A percentile compares a stretch with the other conserved stretches of the same genome.
These are phyloP conservation scores for Pythium volutum DNA, from an alignment of 352 stramenopile species.

Conservation along the genomic window DNA sequence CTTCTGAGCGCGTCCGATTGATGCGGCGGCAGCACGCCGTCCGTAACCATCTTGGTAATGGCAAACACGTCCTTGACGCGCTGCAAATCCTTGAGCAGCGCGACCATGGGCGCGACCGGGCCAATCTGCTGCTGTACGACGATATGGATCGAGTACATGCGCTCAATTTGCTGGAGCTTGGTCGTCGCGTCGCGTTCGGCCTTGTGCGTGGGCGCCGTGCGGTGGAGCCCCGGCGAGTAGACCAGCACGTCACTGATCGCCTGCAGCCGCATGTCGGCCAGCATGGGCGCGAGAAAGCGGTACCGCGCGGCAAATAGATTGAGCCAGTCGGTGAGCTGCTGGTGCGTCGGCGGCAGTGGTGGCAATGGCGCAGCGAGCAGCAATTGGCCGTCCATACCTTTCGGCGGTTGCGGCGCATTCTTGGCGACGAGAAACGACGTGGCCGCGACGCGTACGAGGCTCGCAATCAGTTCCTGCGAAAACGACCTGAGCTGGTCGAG, in stretches of 20 bases:
- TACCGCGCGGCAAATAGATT: constrained; percentile 39
- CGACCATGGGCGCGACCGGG: constrained; percentile 21
- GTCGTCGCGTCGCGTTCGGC: constrained; percentile 37
- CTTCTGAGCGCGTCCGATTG: neutral
- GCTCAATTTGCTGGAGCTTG: constrained; percentile 71
- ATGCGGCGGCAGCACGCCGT: constrained; percentile 14
- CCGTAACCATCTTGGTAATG: constrained; percentile 14
- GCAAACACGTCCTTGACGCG: neutral
- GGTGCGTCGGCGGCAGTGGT: constrained; percentile 5
- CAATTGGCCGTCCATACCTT: neutral
- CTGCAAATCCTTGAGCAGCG: constrained; percentile 19
- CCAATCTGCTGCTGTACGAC: constrained; percentile 33
- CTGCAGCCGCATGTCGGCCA: constrained; percentile 41
- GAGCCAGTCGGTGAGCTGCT: constrained; percentile 37
- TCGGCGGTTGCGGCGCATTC: neutral
- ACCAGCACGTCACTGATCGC: constrained; percentile 29
- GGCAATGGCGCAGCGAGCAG: neutral
- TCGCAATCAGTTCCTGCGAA: constrained; percentile 44
- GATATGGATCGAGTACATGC: constrained; percentile 45
- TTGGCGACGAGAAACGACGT: constrained; percentile 12
- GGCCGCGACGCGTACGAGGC: constrained; percentile 41
- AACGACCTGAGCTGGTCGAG: constrained; percentile 43
- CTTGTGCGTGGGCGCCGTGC: constrained; percentile 12
- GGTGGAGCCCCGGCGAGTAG: constrained; percentile 5
- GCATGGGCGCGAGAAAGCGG: constrained; percentile 37